Base-by-base conservation (phyloP, 331 rosid genomes). In the Spiraea crenata region DNA sequence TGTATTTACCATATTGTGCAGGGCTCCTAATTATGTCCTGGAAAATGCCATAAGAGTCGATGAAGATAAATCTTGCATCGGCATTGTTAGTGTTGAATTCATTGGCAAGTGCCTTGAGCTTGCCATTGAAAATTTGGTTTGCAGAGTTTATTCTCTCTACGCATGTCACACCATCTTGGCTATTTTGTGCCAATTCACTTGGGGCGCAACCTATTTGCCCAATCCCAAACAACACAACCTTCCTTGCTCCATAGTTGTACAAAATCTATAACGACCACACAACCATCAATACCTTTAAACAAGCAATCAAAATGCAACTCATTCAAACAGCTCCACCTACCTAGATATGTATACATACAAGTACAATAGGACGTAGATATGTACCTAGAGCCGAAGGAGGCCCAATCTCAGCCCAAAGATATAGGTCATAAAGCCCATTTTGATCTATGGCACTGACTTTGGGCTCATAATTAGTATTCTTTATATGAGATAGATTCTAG, bases 141-240 rank as follows among this genome's bases (percentile, higher is more conserved):
- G 97, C 96, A 4, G 88, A 76, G 78, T 95, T 95, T 74, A 91
- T 85, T 64, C 80, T 88, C 41, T 70, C 75, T 0, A 84, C 96
- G 67, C 97, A 95, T 15, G 95, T 80, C 67, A 46, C 74, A 8
- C 99, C 99, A 78, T 91, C 96, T 51, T 75, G 83, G 82, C 96
- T 91, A 16, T 78, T 87, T 39, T 89, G 92, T 12, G 99, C 89
- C 88, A 95, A 45, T 65, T 76, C 90, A 73, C 70, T 89, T 11
- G 99, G 99, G 71, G 92, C 89, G 77, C 99, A 95, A 10, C 97
- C 99, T 72, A 87, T 87, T 68, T 86, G 90, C 14, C 99, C 99
- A 37, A 95, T 67, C 60, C 97, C 99, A 77, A 84, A 91, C 70
- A 91, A 69, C 34, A 62, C 99, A 75, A 95, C 70, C 77, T 88